A percentile compares a stretch with the other conserved stretches of the same genome.
phyloP scores from a whole-genome alignment of 306 rosid species.

The Vigna mungo region DNA sequence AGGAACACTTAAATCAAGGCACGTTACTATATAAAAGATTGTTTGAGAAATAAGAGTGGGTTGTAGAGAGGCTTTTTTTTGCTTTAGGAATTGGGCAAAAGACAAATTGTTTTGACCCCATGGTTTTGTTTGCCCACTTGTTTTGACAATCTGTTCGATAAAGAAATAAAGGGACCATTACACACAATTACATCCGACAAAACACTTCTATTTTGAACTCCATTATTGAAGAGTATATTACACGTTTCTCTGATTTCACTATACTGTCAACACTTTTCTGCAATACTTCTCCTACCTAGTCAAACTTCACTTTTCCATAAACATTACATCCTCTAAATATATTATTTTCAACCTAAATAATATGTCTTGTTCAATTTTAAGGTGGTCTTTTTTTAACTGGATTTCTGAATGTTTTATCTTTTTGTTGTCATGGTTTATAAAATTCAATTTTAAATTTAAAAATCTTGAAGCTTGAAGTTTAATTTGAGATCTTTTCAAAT shows the following conservation, averaged over 20 bases:
- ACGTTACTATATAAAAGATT: background rate
- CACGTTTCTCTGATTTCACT: conserved; percentile 10
- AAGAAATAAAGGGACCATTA: conserved; percentile 33
- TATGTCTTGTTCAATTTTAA: too few species aligned
- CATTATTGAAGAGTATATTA: conserved; percentile 43
- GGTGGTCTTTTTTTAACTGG: too few species aligned
- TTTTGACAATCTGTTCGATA: conserved; percentile 46
- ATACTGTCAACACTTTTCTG: background rate
- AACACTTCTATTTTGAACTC: conserved; percentile 28
- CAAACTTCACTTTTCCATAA: too few species aligned
- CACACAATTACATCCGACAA: conserved; percentile 34
- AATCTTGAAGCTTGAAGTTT: too few species aligned
- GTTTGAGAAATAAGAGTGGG: background rate
- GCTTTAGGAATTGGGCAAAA: conserved; percentile 28
- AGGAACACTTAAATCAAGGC: conserved; percentile 53
- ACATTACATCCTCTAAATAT: too few species aligned
- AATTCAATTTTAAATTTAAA: too few species aligned
- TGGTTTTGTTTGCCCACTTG: conserved; percentile 38
- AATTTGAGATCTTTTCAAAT: too few species aligned
- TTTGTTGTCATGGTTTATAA: too few species aligned
- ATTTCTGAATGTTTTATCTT: too few species aligned
- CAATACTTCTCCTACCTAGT: background rate
- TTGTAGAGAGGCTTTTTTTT: background rate
- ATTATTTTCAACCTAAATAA: too few species aligned
- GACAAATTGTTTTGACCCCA: conserved; percentile 38